Percentiles rank a stretch among this genome's conserved stretches.
Conservation (phyloP, 2,329 filamentous ascomycete genomes). For the Plectosphaerella plurivora region DNA sequence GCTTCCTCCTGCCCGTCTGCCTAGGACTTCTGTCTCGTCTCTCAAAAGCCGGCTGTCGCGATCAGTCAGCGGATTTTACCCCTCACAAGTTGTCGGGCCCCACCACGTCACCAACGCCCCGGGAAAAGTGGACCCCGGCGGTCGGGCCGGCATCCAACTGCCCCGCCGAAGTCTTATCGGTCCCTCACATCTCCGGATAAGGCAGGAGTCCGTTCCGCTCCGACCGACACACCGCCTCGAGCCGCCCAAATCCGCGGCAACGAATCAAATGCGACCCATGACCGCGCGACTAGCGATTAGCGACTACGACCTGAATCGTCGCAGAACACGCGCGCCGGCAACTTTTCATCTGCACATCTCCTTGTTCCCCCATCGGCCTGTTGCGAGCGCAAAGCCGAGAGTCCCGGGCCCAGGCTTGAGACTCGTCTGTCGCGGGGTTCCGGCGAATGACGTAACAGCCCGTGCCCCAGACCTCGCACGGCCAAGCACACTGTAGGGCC, state of each 20-base stretch:
- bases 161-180: neutral
- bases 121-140: neutral
- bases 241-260: no score
- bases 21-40: no score
- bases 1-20: no score
- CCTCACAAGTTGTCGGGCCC: neutral
- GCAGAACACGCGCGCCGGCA: no score
- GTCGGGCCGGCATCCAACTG: neutral
- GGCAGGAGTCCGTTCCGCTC: neutral
- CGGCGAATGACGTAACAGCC: neutral
- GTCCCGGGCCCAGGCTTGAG: neutral
- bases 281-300: no score
- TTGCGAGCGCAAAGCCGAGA: neutral
- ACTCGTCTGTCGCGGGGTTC: slow-evolving; percentile 1
- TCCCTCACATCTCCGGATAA: neutral
- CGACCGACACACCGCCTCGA: neutral
- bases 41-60: no score
- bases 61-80: no score
- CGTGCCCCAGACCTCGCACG: neutral
- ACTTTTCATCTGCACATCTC: no score
- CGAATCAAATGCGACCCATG: no score
- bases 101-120: neutral
- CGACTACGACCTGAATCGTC: no score
- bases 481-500: neutral
- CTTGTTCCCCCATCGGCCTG: neutral